Percentiles rank a stretch among this genome's conserved stretches.
phyloP scores from a whole-genome alignment of 257 asterid species.

The Fraxinus anomala region DNA sequence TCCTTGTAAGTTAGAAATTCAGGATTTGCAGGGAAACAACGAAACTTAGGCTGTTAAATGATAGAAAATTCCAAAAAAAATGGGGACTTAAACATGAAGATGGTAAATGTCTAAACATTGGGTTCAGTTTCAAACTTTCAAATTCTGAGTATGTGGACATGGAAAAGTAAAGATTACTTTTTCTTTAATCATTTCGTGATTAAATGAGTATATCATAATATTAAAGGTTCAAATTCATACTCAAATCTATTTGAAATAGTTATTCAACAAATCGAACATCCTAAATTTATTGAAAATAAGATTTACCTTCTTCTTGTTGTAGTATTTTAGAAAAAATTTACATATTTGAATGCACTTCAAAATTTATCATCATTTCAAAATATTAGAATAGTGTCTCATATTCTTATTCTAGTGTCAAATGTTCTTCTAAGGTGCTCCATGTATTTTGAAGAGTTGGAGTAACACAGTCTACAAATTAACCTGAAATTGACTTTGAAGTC shows the following conservation, averaged over 20 bases:
- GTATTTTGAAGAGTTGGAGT: not conserved
- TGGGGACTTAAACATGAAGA: not conserved
- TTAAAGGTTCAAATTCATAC: not conserved
- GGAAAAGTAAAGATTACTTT: too few relatives aligned
- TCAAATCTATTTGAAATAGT: not conserved
- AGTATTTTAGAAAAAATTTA: not conserved
- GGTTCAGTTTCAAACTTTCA: too few relatives aligned
- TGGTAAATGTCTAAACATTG: too few relatives aligned
- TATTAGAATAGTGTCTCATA: not conserved
- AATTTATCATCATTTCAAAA: not conserved
- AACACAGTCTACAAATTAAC: not conserved
- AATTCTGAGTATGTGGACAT: too few relatives aligned
- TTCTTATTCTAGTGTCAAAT: not conserved
- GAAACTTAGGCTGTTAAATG: conserved; percentile 10
- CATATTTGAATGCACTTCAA: not conserved
- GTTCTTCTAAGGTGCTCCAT: not conserved
- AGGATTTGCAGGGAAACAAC: conserved; percentile 5
- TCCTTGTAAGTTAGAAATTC: not conserved
- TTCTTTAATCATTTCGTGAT: too few relatives aligned
- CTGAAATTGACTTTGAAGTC: not conserved
- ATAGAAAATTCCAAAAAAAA: not conserved
- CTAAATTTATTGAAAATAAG: not conserved
- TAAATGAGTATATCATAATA: not conserved
- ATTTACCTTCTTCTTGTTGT: not conserved
- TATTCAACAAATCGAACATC: not conserved